Base-by-base conservation (phyloP, 805 yeast species). In the Kazachstania taianensis region DNA sequence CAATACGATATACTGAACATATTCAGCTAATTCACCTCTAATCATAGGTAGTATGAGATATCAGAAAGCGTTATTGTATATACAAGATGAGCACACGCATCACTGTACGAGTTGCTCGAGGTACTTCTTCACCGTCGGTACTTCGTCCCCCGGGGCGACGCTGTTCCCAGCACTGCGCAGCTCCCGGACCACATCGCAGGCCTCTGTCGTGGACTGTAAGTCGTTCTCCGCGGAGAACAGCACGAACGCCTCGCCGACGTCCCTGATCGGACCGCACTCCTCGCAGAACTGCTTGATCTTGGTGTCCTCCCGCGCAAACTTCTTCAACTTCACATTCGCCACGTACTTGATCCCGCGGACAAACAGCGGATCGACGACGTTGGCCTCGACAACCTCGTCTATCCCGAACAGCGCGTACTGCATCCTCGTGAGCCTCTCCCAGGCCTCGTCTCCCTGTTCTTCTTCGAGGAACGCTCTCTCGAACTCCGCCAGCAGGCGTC, bases 371-470 rank as follows among this genome's bases (percentile, higher is more conserved):
- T 80, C 81, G 10, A 77, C 75, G 13, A 61, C 55, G 45, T 78
- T 70, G 37, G 74, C 74, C 37, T 70, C 78, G 32, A 75, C 66
- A 38, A 72, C 64, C 36, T 73, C 75, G 20, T 82, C 84, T 38
- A 86, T 81, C n/a, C 96, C 96, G 52, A 77, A 87, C 20, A 85
- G 57, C 0, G 94, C 87, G 47, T 68, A 74, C 57, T 83, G 94
- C 48, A 86, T 69, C 53, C 97, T 75, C 39, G 75, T 77, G 39
- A 87, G 65, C 50, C 75, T 75, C 37, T 77, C 85, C 52, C 74
- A 75, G 73, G 70, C 41, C 72, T 80, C 67, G 23, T 74, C 72
- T 13, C 72, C 67, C 22, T 61, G 63, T 9, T 9, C 12, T 4
- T 22, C 25, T 23, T 63, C 50, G 10, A 38, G 18, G 23, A 43